phyloP scores from a whole-genome alignment of 495 filamentous ascomycete species.

The Hyaloscypha finlandica region DNA sequence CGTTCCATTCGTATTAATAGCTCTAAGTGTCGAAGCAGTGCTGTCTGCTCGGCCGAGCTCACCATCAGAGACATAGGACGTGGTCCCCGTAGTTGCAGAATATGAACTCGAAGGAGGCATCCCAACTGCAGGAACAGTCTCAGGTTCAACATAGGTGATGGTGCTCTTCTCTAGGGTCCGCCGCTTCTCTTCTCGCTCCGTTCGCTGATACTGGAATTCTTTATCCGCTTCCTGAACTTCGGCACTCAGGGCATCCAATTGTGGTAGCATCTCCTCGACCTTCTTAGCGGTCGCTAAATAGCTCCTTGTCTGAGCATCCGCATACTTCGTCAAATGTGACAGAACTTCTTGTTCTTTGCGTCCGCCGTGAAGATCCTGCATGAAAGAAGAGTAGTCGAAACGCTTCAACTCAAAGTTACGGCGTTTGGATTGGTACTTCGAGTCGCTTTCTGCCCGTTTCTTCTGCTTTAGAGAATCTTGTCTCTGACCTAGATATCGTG shows the following conservation, averaged over 20 bases:
- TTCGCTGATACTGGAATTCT: slow-evolving; percentile 90
- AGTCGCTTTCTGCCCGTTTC: slow-evolving; percentile 90
- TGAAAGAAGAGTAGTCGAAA: slow-evolving; percentile 98
- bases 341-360: slow-evolving; percentile 97
- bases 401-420: slow-evolving; percentile 94
- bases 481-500: slow-evolving; percentile 90
- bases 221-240: slow-evolving; percentile 93
- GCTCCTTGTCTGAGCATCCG: slow-evolving; percentile 82
- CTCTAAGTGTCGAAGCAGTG: slow-evolving; percentile 61
- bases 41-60: slow-evolving; percentile 73
- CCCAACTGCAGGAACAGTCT: slow-evolving; percentile 37
- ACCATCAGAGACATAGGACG: slow-evolving; percentile 50
- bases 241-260: slow-evolving; percentile 85
- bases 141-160: slow-evolving; percentile 78
- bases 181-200: slow-evolving; percentile 91
- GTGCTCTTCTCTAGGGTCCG: slow-evolving; percentile 86
- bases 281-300: slow-evolving; percentile 83
- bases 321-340: slow-evolving; percentile 93
- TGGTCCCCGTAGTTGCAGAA: slow-evolving; percentile 10
- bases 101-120: slow-evolving; percentile 13
- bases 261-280: slow-evolving; percentile 83
- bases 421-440: slow-evolving; percentile 93
- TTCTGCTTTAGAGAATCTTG: slow-evolving; percentile 97
- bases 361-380: slow-evolving; percentile 97
- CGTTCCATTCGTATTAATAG: slow-evolving; percentile 34